A percentile compares a stretch with the other conserved stretches of the same genome.
These are phyloP conservation scores for Fomes fomentarius DNA, from an alignment of 1,284 basidiomycete genomes.

Conservation along the genomic window DNA sequence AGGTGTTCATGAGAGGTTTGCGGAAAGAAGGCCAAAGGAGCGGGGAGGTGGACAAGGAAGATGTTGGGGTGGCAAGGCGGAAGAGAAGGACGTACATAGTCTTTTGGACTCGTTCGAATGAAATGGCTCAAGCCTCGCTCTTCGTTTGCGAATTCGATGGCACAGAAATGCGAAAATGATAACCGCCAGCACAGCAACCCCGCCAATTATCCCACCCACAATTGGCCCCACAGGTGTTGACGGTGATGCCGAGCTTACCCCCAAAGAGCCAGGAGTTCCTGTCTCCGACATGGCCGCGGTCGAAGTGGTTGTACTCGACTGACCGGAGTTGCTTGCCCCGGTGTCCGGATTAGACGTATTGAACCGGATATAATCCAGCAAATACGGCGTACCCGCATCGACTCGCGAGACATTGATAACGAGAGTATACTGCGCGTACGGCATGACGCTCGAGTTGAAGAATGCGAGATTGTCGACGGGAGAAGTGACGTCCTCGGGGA, in stretches of 20 bases:
- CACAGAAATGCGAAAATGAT: conserved; percentile 7
- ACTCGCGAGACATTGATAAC: conserved; percentile 12
- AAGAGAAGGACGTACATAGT: neutral
- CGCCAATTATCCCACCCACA: conserved; percentile 15
- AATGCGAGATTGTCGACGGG: conserved; percentile 12
- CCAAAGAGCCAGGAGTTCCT: neutral
- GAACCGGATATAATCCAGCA: conserved; percentile 17
- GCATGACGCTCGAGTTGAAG: conserved; percentile 17
- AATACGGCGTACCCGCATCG: conserved; percentile 5
- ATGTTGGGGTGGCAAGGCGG: no score
- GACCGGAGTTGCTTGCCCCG: neutral
- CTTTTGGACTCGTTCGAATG: neutral
- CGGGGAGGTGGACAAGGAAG: no score
- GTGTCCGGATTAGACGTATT: conserved; percentile 9
- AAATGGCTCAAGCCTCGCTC: neutral
- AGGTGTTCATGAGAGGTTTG: no score
- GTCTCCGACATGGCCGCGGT: neutral
- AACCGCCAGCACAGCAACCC: conserved; percentile 5
- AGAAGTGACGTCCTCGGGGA: neutral
- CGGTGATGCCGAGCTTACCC: neutral
- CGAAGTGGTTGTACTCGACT: neutral
- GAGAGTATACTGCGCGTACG: conserved; percentile 13
- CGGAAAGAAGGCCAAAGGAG: no score
- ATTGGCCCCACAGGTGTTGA: conserved; percentile 3
- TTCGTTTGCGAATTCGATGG: conserved; percentile 3